A percentile compares a stretch with the other conserved stretches of the same genome.
Conservation (phyloP, 139 green algal genomes). For the Chlamydomonas schloesseri region DNA sequence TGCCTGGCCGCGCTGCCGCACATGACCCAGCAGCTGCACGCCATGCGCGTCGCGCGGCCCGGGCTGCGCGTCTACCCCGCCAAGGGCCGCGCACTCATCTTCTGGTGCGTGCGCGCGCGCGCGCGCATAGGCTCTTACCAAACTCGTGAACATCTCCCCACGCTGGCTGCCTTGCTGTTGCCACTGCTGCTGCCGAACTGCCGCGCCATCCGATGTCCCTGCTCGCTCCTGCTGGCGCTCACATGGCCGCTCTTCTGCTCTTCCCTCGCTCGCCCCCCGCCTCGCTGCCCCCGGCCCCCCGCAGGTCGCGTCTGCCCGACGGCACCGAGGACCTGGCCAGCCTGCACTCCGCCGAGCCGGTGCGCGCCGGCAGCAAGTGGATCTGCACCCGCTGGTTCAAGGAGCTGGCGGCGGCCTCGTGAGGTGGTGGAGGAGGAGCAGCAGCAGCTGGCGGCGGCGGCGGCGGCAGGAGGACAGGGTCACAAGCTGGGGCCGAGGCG, state of each 20-base stretch:
- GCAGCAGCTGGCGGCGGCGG: too few relatives aligned
- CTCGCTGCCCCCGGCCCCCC: not conserved
- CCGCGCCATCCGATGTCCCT: too few relatives aligned
- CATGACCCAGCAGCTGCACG: slow-evolving; percentile 18
- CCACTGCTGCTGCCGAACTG: too few relatives aligned
- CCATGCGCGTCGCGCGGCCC: not conserved
- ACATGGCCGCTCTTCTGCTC: not conserved
- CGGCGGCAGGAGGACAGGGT: too few relatives aligned
- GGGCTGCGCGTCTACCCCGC: slow-evolving; percentile 57
- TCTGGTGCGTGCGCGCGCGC: slow-evolving; percentile 60
- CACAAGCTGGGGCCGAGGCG: too few relatives aligned
- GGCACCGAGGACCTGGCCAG: slow-evolving; percentile 69
- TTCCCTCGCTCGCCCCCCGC: not conserved
- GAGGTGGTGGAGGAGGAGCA: too few relatives aligned
- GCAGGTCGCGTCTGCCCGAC: slow-evolving; percentile 67
- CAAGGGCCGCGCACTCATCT: slow-evolving; percentile 69
- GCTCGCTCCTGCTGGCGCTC: not conserved
- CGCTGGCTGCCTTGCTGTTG: too few relatives aligned
- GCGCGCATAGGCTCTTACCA: too few relatives aligned
- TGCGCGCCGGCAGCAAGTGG: slow-evolving; percentile 78
- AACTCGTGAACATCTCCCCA: too few relatives aligned
- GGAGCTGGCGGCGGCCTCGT: slow-evolving; percentile 23
- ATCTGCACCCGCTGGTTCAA: slow-evolving; percentile 73
- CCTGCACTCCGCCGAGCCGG: slow-evolving; percentile 70
- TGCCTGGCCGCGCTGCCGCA: not conserved